These are phyloP conservation scores for Rhynchospora pubera DNA, from an alignment of 176 grass and related monocot species.

Conservation along the genomic window DNA sequence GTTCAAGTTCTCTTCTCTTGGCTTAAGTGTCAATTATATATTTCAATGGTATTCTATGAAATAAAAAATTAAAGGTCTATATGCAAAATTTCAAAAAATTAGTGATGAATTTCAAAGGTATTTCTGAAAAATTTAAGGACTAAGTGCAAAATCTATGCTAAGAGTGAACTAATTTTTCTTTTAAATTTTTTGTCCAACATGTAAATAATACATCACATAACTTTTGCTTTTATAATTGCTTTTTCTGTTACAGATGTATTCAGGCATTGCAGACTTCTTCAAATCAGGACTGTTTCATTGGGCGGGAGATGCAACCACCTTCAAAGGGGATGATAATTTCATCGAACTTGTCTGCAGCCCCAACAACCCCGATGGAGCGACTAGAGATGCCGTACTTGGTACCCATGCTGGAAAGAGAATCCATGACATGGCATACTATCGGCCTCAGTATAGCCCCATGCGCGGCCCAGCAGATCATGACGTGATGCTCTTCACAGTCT, in stretches of 20 bases:
- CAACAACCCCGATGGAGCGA: conserved; percentile 63
- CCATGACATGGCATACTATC: conserved; percentile 83
- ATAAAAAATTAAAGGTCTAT: too few species aligned
- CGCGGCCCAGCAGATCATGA: conserved; percentile 34
- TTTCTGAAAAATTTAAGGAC: too few species aligned
- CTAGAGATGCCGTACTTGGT: conserved; percentile 39
- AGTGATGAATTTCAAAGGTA: too few species aligned
- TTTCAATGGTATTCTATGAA: background rate
- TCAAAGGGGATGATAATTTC: conserved; percentile 28
- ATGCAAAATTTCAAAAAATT: too few species aligned
- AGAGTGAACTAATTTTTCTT: too few species aligned
- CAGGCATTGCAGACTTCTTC: conserved; percentile 43
- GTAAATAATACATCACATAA: too few species aligned
- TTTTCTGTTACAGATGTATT: conserved; percentile 42
- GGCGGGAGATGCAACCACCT: conserved; percentile 53
- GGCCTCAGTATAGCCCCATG: conserved; percentile 80
- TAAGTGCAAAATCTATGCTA: too few species aligned
- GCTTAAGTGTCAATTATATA: background rate
- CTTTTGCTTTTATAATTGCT: too few species aligned
- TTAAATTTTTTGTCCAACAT: too few species aligned
- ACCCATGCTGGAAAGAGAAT: conserved; percentile 31
- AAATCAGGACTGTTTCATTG: conserved; percentile 59
- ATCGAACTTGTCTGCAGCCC: conserved; percentile 77
- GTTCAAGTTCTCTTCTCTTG: background rate
- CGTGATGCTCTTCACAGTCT: conserved; percentile 84